Evolutionary conservation across 352 stramenopile genomes (phyloP).

Genomic region (Bremia lactucae): DNA sequence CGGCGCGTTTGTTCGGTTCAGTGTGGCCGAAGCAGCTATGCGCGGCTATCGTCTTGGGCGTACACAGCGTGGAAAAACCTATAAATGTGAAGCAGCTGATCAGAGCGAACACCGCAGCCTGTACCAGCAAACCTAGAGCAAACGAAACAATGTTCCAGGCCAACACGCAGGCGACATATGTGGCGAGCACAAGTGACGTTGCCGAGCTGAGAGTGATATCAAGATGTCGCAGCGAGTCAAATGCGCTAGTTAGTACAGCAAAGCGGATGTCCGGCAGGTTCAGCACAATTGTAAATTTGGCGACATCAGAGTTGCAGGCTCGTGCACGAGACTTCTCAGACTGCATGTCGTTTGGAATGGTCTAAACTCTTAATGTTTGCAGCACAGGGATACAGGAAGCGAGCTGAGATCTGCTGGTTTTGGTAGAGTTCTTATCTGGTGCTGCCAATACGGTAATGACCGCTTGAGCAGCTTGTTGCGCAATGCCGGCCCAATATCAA

Average conservation of each 20-base stretch:
- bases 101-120: slow-evolving; percentile 25
- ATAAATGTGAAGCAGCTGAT: slow-evolving; percentile 48
- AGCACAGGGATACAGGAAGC: no score
- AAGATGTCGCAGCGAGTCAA: slow-evolving; percentile 18
- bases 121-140: slow-evolving; percentile 15
- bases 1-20: not conserved
- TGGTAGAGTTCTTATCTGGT: no score
- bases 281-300: slow-evolving; percentile 41
- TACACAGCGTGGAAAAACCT: slow-evolving; percentile 29
- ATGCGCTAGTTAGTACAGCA: slow-evolving; percentile 25
- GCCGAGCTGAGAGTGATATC: slow-evolving; percentile 19
- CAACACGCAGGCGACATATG: slow-evolving; percentile 20
- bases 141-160: slow-evolving; percentile 20
- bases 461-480: no score
- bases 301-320: slow-evolving; percentile 13
- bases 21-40: slow-evolving; percentile 1
- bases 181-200: slow-evolving; percentile 18
- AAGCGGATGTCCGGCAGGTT: slow-evolving; percentile 49
- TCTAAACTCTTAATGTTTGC: no score
- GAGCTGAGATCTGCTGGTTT: no score
- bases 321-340: slow-evolving; percentile 12
- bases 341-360: no score
- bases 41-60: slow-evolving; percentile 3
- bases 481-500: no score
- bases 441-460: no score